A percentile compares a stretch with the other conserved stretches of the same genome.
Conservation (phyloP, 1,139 yeast species). For the Protomyces lactucae-debilis region DNA sequence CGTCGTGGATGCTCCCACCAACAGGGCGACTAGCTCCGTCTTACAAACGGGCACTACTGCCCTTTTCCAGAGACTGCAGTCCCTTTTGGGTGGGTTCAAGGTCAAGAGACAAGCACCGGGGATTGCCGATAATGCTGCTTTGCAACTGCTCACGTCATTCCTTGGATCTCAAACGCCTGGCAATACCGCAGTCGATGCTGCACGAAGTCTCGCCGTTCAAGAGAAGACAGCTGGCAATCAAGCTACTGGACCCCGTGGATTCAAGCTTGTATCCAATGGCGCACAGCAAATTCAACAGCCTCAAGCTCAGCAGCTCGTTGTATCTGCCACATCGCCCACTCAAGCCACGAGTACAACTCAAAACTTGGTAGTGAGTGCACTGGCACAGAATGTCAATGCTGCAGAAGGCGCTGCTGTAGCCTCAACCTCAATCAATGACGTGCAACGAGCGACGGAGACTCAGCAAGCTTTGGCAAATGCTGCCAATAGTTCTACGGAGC, state of each 20-base stretch:
- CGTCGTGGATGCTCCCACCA: not conserved
- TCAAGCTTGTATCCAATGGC: not conserved
- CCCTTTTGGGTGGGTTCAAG: not conserved
- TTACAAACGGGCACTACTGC: not conserved
- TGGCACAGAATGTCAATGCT: not conserved
- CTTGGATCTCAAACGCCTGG: not conserved
- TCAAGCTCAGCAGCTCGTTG: not conserved
- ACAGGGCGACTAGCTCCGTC: too few species aligned
- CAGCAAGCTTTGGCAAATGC: not conserved
- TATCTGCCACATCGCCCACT: not conserved
- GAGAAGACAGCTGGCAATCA: not conserved
- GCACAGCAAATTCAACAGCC: not conserved
- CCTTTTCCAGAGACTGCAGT: not conserved
- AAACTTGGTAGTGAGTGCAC: not conserved
- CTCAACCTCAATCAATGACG: not conserved
- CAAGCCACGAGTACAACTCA: not conserved
- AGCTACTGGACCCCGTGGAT: not conserved
- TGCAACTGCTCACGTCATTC: not conserved
- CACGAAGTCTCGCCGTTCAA: not conserved
- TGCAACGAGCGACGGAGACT: not conserved
- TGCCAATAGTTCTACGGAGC: not conserved
- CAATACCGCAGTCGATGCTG: not conserved
- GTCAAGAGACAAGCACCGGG: not conserved
- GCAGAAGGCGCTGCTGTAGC: not conserved
- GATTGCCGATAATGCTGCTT: not conserved